These are phyloP conservation scores for Parascedosporium putredinis DNA, from an alignment of 2,329 filamentous ascomycete genomes.

Conservation along the genomic window DNA sequence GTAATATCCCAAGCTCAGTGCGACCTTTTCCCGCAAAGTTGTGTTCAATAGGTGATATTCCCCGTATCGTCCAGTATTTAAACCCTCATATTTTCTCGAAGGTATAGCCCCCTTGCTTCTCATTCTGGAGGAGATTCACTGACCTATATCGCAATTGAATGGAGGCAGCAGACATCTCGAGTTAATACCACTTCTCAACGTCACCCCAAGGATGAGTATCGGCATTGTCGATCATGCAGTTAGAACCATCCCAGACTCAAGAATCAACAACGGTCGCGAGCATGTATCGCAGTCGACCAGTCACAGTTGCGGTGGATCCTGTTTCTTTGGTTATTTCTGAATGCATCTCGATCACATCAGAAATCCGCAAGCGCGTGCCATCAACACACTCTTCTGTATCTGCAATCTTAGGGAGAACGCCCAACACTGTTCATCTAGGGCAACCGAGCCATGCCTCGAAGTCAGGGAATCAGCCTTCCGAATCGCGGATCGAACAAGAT, in stretches of 20 bases:
- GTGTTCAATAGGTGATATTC: too few relatives aligned
- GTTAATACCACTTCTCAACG: too few relatives aligned
- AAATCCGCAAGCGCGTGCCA: conserved; percentile 93
- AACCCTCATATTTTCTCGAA: too few relatives aligned
- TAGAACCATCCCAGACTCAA: neutral
- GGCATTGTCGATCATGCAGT: neutral
- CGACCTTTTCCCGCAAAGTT: too few relatives aligned
- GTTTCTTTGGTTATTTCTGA: conserved; percentile 93
- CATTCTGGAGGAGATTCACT: too few relatives aligned
- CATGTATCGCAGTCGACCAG: conserved; percentile 49
- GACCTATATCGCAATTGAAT: too few relatives aligned
- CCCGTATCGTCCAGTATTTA: too few relatives aligned
- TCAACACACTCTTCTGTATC: conserved; percentile 95
- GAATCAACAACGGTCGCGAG: conserved; percentile 26
- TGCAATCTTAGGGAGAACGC: conserved; percentile 77
- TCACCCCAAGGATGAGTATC: neutral
- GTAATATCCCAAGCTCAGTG: too few relatives aligned
- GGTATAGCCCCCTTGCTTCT: too few relatives aligned
- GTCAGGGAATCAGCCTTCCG: neutral
- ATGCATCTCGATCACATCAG: conserved; percentile 96
- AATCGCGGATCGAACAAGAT: conserved; percentile 23
- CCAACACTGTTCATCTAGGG: conserved; percentile 45
- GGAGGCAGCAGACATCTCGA: too few relatives aligned
- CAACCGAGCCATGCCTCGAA: conserved; percentile 24
- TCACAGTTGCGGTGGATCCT: conserved; percentile 79